Evolutionary conservation across 169 alveolate species (phyloP).

Genomic region (Besnoitia besnoiti): DNA sequence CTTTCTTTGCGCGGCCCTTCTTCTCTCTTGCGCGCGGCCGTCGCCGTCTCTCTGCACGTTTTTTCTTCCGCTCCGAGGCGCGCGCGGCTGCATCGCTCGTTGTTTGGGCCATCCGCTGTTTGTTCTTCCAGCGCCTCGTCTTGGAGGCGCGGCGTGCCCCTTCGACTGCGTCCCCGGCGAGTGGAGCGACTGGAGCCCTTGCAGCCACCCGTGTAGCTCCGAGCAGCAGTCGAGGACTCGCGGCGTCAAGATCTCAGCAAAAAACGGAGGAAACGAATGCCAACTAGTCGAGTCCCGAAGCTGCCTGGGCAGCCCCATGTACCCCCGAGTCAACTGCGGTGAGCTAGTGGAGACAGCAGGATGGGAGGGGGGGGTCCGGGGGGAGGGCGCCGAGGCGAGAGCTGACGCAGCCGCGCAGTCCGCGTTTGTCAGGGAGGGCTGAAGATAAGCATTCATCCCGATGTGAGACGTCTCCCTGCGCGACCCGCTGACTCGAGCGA

Average conservation of each 20-base stretch:
- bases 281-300: background rate
- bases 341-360: too few species aligned
- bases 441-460: too few species aligned
- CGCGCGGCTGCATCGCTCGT: too few species aligned
- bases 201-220: background rate
- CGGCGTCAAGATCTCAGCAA: background rate
- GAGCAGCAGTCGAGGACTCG: background rate
- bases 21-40: too few species aligned
- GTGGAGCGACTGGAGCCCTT: slow-evolving; percentile 2
- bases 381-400: too few species aligned
- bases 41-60: too few species aligned
- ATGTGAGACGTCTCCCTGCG: too few species aligned
- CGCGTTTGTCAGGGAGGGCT: too few species aligned
- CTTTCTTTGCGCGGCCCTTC: background rate
- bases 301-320: slow-evolving; percentile 23
- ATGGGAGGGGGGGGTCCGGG: too few species aligned
- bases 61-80: too few species aligned
- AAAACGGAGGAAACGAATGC: background rate
- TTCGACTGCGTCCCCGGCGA: slow-evolving; percentile 25
- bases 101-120: background rate
- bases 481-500: too few species aligned
- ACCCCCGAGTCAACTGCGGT: background rate
- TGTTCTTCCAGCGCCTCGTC: background rate
- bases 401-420: too few species aligned
- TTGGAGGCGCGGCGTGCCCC: background rate